Conservation (phyloP, 169 alveolate genomes). For the Eimeria sp. region DNA sequence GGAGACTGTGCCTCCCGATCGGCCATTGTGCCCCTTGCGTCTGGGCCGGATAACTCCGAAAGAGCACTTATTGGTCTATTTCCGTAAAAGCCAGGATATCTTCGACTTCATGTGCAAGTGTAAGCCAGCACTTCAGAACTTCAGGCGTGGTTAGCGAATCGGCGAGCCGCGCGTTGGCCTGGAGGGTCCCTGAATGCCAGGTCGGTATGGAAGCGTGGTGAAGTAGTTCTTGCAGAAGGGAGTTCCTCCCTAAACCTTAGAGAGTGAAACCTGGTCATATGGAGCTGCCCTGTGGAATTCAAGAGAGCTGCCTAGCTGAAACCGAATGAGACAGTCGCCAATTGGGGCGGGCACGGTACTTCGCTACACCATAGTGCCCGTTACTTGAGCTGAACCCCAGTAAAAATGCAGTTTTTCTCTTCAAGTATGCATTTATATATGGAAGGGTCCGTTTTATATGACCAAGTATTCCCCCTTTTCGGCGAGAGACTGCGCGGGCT, state of each 20-base stretch:
- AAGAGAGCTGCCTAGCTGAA: constrained; percentile 10
- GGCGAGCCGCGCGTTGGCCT: constrained; percentile 9
- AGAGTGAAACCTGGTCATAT: not conserved
- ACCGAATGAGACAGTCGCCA: constrained; percentile 4
- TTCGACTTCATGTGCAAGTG: not conserved
- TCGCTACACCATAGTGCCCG: not conserved
- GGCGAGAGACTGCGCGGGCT: not conserved
- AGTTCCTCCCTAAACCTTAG: not conserved
- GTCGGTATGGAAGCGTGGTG: not conserved
- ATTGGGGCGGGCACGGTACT: not conserved
- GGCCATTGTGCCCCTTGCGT: constrained; percentile 31
- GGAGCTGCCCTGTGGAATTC: not conserved
- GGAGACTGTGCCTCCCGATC: constrained; percentile 14
- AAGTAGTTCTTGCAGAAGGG: not conserved
- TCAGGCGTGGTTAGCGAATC: not conserved
- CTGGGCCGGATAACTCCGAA: not conserved
- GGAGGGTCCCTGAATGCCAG: not conserved
- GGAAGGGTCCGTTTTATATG: not conserved
- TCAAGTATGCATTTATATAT: not conserved
- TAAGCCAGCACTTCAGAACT: not conserved
- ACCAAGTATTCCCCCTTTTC: not conserved
- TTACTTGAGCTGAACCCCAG: not conserved
- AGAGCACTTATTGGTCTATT: not conserved
- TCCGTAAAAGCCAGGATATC: not conserved
- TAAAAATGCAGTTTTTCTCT: not conserved